Base-by-base conservation (phyloP, 1,284 basidiomycete species). In the Vanrija sp. region DNA sequence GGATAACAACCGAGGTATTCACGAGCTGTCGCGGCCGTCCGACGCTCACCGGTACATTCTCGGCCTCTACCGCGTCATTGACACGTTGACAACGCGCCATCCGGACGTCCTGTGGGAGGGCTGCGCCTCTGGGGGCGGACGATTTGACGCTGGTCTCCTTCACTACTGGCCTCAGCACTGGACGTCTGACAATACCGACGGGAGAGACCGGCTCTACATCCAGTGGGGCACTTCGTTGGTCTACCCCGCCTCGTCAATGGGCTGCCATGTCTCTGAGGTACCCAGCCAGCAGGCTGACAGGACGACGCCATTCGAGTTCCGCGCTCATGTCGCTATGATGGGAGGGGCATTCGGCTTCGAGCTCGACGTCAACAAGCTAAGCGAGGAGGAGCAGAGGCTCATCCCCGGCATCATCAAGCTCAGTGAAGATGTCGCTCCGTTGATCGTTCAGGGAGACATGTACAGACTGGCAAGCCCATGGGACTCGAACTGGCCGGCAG, bases 261-360 rank as follows among this genome's bases (percentile, higher is more conserved):
- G 67, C 6, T 61, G 64, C 18, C 70, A 72, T 52, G 61, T 72
- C 23, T 60, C 64, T 2, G 63, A 56, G 1, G 59, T 60, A 9
- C 70, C 66, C 1, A 72, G 67, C 56, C 65, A 72, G 49, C 67
- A 69, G 49, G 55, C 54, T 1, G 48, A 51, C 1, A 59, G 70
- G 8, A 54, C 43, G 12, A 68, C 65, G n/a, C 67, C 70, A 8
- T 46, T 72, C 42, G 58, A 49, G 40, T 72, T 72, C 62, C 51
- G 68, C 50, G 70, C 67, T 4, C 70, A 72, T 43, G 70, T 72
- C 19, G 69, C 69, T 12, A 62, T 71, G 62, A 69, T 71, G 68
- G 62, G 66, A 21, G 69, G 69, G 19, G 57, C 55, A 12, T 69
- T 68, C 25, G 69, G 69, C 7, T 66, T 68, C 46, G 69, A 71